phyloP scores from a whole-genome alignment of 352 stramenopile species.

The Pythium apleroticum region DNA sequence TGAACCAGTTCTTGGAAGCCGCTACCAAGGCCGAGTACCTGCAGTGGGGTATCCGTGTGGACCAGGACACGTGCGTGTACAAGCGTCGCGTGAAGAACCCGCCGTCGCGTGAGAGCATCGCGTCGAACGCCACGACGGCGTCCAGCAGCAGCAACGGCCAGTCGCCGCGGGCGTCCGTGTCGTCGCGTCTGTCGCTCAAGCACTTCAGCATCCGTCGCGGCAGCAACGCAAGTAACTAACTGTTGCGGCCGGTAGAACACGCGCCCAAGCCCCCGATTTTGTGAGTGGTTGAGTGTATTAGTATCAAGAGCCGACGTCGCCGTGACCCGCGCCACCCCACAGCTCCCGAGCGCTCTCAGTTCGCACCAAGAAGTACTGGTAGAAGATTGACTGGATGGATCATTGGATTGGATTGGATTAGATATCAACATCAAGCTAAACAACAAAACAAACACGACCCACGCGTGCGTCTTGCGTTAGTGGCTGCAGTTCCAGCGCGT shows the following conservation, averaged over 20 bases:
- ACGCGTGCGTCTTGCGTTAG: neutral
- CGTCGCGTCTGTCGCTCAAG: conserved; percentile 30
- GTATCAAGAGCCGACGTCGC: conserved; percentile 24
- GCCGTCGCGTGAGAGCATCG: conserved; percentile 28
- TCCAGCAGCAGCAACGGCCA: conserved; percentile 25
- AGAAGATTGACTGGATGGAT: conserved; percentile 1
- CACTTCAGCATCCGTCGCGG: conserved; percentile 36
- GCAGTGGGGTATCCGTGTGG: conserved; percentile 51
- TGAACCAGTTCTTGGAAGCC: conserved; percentile 48
- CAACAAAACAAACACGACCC: neutral
- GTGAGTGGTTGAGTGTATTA: conserved; percentile 34
- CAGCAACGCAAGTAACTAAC: conserved; percentile 31
- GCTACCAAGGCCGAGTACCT: conserved; percentile 43
- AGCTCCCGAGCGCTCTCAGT: neutral
- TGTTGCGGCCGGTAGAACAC: conserved; percentile 1
- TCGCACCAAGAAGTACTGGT: conserved; percentile 8
- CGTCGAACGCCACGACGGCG: conserved; percentile 23
- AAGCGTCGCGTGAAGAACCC: conserved; percentile 41
- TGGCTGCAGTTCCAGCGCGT: too few species aligned
- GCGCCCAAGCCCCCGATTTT: conserved; percentile 14
- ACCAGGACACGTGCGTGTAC: conserved; percentile 50
- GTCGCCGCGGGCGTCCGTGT: conserved; percentile 30
- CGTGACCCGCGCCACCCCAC: conserved; percentile 7
- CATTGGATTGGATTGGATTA: conserved; percentile 9
- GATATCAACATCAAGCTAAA: conserved; percentile 1